phyloP scores from a whole-genome alignment of 2,329 filamentous ascomycete species.

The Pyricularia sp. region DNA sequence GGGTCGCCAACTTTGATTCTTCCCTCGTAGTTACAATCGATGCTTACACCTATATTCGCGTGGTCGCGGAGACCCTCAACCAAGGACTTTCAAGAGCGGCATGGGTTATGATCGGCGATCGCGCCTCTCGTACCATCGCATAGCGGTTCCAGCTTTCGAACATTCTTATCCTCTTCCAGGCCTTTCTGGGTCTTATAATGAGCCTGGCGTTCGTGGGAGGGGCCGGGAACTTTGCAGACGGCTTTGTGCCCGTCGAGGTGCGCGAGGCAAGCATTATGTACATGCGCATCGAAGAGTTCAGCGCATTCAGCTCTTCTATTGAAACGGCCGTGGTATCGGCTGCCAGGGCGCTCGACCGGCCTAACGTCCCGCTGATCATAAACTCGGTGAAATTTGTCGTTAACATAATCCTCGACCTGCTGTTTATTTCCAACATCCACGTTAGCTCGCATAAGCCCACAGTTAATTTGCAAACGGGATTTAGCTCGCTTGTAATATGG shows the following conservation, averaged over 20 bases:
- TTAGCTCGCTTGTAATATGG: conserved; percentile 50
- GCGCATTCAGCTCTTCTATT: conserved; percentile 50
- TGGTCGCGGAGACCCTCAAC: conserved; percentile 60
- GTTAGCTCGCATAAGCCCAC: conserved; percentile 43
- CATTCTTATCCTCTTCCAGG: conserved; percentile 54
- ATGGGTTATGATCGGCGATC: conserved; percentile 61
- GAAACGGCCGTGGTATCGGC: conserved; percentile 52
- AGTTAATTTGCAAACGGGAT: conserved; percentile 56
- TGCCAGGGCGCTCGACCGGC: conserved; percentile 57
- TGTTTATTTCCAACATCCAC: conserved; percentile 58
- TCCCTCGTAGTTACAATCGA: conserved; percentile 55
- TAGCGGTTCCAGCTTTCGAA: conserved; percentile 50
- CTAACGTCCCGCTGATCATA: conserved; percentile 59
- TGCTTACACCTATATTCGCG: conserved; percentile 59
- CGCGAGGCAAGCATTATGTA: conserved; percentile 50
- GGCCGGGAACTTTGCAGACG: conserved; percentile 43
- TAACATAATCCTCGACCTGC: conserved; percentile 58
- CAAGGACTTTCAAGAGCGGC: conserved; percentile 61
- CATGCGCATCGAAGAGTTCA: conserved; percentile 55
- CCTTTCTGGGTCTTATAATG: conserved; percentile 46
- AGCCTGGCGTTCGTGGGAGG: conserved; percentile 48
- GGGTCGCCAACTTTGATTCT: conserved; percentile 59
- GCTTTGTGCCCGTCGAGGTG: conserved; percentile 54
- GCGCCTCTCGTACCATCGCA: conserved; percentile 36
- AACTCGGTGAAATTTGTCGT: conserved; percentile 52